Evolutionary conservation across 495 filamentous ascomycete species (phyloP).

Genomic region (Amphirosellinia nigrospora): DNA sequence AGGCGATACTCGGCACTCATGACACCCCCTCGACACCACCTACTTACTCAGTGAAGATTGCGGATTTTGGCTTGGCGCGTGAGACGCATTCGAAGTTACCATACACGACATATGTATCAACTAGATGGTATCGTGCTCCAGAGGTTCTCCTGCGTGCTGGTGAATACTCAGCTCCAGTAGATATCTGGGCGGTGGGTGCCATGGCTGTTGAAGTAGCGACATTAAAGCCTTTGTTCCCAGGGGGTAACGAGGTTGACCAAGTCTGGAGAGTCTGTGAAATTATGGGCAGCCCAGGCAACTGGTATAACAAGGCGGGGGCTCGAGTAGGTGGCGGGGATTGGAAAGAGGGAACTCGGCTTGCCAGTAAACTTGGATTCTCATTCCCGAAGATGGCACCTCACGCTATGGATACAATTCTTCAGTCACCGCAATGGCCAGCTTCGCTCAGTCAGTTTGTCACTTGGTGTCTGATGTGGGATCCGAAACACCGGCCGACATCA

Average conservation of each 20-base stretch:
- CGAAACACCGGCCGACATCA: constrained; percentile 91
- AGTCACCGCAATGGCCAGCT: constrained; percentile 87
- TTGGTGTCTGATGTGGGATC: constrained; percentile 99
- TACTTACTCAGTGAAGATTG: constrained; percentile 95
- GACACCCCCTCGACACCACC: constrained; percentile 95
- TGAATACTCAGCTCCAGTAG: constrained; percentile 96
- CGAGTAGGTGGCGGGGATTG: constrained; percentile 96
- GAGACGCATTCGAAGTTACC: constrained; percentile 96
- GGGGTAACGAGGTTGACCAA: constrained; percentile 98
- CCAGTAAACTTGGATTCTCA: constrained; percentile 95
- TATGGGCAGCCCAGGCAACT: constrained; percentile 98
- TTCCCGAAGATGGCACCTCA: constrained; percentile 99
- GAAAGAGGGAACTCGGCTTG: constrained; percentile 91
- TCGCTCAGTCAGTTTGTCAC: constrained; percentile 92
- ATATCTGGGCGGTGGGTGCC: constrained; percentile 99
- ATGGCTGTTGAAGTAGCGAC: constrained; percentile 99
- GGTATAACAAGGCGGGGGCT: constrained; percentile 88
- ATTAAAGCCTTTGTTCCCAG: constrained; percentile 94
- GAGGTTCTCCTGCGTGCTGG: constrained; percentile 94
- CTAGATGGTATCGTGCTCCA: constrained; percentile 96
- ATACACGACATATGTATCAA: constrained; percentile 99
- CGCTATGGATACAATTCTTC: constrained; percentile 92
- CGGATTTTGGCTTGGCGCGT: constrained; percentile 97
- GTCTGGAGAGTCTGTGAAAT: constrained; percentile 99
- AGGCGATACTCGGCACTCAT: constrained; percentile 90